Evolutionary conservation across 2,329 filamentous ascomycete species (phyloP).

Genomic region (Didymella keratinophila): DNA sequence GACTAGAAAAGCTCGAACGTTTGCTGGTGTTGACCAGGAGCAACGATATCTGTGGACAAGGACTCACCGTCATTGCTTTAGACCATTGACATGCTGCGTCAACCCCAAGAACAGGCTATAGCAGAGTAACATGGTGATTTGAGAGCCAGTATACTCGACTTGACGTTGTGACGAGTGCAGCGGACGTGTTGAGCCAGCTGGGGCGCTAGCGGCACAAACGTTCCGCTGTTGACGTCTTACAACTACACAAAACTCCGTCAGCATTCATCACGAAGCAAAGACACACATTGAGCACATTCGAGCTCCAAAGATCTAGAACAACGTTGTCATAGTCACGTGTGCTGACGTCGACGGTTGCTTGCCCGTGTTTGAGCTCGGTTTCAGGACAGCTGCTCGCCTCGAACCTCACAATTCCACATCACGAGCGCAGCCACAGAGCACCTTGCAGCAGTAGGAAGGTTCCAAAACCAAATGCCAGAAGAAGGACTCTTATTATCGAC

Average conservation of each 20-base stretch:
- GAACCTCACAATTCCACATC: neutral
- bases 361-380: slow-evolving; percentile 15
- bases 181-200: neutral
- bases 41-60: neutral
- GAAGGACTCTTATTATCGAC: neutral
- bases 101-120: neutral
- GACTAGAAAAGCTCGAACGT: neutral
- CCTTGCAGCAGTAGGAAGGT: neutral
- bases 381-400: slow-evolving; percentile 5
- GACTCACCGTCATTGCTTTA: neutral
- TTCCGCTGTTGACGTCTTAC: neutral
- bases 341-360: neutral
- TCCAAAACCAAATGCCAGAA: neutral
- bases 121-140: too few species aligned
- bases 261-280: neutral
- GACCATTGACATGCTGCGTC: neutral
- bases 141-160: neutral
- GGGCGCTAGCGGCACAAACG: neutral
- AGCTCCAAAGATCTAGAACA: neutral
- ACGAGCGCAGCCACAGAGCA: neutral
- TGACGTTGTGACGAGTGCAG: neutral
- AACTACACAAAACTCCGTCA: neutral
- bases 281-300: neutral
- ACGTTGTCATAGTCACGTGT: slow-evolving; percentile 1
- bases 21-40: too few species aligned